Base-by-base conservation (phyloP, 495 filamentous ascomycete genomes). In the Tuber umbilicatum region DNA sequence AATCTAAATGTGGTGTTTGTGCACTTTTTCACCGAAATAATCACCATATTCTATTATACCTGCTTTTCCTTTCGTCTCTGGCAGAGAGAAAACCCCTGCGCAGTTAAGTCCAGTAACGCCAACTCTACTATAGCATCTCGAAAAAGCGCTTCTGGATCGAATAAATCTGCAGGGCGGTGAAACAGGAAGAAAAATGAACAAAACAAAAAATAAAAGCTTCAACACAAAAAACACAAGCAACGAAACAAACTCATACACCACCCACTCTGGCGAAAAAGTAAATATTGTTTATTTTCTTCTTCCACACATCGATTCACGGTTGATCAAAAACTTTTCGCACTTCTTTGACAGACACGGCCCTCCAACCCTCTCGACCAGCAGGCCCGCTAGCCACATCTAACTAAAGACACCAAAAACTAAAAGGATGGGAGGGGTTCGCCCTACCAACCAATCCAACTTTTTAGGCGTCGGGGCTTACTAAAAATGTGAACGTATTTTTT, bases 261-360 rank as follows among this genome's bases (percentile, higher is more conserved):
- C 39, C 39, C 39, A 40, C 39, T n/a, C n/a, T 7, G 2, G 5
- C 39, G 31, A 10, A 3, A 31, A 64, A 60, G n/a, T 27, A 27
- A 5, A 4, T 31, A 16, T 31, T 64, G 14, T 31, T 64, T n/a
- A n/a, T 10, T 55, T 7, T 1, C 7, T 47, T 47, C 55, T 64
- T 64, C 55, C 14, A 64, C 31, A 27, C 55, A 64, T 64, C 55
- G n/a, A 64, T 64, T n/a, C 55, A 64, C 31, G n/a, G 55, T 64
- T 64, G 27, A 64, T 64, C 55, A 64, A 16, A 17, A 64, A 31
- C 55, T 16, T 31, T 27, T 27, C 12, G 55, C 55, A 2, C 55
- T 31, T 64, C n/a, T 27, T 31, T 14, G 12, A 4, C 55, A 10
- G 16, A 31, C n/a, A 43, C 12, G 42, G 31, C 31, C 55, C 17